These are phyloP conservation scores for Stephania cephalantha DNA, from an alignment of 164 flowering plant genomes.

Conservation along the genomic window DNA sequence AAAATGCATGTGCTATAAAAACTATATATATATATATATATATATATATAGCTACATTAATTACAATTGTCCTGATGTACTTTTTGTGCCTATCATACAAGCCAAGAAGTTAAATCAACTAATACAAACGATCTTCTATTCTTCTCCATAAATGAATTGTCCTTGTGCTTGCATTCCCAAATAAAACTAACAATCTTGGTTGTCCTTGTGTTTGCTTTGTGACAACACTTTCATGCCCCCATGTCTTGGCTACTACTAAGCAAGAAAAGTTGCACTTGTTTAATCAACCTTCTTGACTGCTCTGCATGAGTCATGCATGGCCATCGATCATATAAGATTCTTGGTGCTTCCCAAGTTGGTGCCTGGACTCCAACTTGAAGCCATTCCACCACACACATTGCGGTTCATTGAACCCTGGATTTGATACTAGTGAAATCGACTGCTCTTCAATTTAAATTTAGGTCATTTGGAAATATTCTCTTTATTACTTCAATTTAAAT, in stretches of 20 bases:
- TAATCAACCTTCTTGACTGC: neutral
- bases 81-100: neutral
- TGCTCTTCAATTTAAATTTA: neutral
- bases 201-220: neutral
- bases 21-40: too few relatives aligned
- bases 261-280: neutral
- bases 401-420: neutral
- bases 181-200: neutral
- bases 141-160: too few relatives aligned
- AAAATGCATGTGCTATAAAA: too few relatives aligned
- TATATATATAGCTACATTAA: too few relatives aligned
- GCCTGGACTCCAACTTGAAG: neutral
- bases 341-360: neutral
- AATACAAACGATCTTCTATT: too few relatives aligned
- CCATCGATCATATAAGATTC: neutral
- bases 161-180: too few relatives aligned
- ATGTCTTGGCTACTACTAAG: neutral
- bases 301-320: too few relatives aligned
- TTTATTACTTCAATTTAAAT: neutral
- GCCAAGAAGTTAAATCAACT: neutral
- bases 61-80: neutral
- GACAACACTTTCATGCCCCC: neutral
- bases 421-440: neutral
- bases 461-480: neutral
- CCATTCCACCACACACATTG: neutral